A percentile compares a stretch with the other conserved stretches of the same genome.
Conservation (phyloP, 2,329 filamentous ascomycete genomes). For the Myriosclerotinia scirpicola region DNA sequence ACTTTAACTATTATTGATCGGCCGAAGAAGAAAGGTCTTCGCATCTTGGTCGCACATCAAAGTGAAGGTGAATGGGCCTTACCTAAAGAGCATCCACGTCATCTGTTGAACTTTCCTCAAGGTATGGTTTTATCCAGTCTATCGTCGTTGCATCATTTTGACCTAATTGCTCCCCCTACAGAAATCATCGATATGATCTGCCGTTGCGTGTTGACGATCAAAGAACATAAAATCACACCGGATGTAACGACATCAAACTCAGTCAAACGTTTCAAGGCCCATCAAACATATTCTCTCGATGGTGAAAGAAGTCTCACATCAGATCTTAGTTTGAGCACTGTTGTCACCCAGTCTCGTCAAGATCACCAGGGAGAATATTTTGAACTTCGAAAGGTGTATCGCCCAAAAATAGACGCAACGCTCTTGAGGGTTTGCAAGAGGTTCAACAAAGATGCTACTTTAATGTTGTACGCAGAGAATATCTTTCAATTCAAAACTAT, state of each 20-base stretch:
- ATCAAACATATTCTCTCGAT: not conserved
- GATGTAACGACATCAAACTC: constrained; percentile 4
- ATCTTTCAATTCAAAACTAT: not conserved
- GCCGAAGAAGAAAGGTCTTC: not conserved
- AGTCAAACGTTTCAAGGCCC: not conserved
- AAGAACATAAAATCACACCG: not conserved
- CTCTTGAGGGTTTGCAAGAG: not conserved
- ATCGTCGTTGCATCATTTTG: too few species aligned
- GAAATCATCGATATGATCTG: constrained; percentile 2
- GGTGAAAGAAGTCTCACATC: not conserved
- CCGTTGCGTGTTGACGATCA: not conserved
- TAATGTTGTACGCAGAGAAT: not conserved
- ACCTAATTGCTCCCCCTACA: not conserved
- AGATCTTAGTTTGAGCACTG: not conserved
- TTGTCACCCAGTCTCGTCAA: not conserved
- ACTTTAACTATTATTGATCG: not conserved
- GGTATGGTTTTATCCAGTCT: not conserved
- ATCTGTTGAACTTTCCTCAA: constrained; percentile 2
- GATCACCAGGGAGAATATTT: not conserved
- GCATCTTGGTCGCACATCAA: not conserved
- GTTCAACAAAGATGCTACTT: not conserved
- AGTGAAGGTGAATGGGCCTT: not conserved
- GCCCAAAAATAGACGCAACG: not conserved
- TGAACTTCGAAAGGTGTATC: not conserved
- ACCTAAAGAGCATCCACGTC: not conserved